Percentiles rank a stretch among this genome's conserved stretches.
phyloP scores from a whole-genome alignment of 1,139 yeast genomes.

The Entelexis paramagnoliae region DNA sequence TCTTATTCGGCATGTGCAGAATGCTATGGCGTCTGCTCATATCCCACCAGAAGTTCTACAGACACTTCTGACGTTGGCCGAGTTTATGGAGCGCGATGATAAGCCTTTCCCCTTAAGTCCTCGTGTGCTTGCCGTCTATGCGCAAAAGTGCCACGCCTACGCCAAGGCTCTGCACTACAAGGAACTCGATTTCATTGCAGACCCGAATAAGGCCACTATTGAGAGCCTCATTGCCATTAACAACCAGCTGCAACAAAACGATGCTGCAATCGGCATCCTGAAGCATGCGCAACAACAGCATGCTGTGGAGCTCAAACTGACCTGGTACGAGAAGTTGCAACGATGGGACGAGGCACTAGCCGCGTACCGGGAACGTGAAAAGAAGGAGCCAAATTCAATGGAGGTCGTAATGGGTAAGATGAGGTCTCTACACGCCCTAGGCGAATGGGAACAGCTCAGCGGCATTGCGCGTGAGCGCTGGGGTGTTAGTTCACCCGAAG shows the following conservation, averaged over 20 bases:
- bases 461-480: slow-evolving; percentile 81
- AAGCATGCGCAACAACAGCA: slow-evolving; percentile 94
- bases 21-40: slow-evolving; percentile 80
- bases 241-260: slow-evolving; percentile 89
- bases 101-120: slow-evolving; percentile 86
- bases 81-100: slow-evolving; percentile 96
- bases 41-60: slow-evolving; percentile 96
- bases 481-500: slow-evolving; percentile 62
- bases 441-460: slow-evolving; percentile 93
- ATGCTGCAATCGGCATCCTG: slow-evolving; percentile 94
- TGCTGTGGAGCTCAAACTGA: slow-evolving; percentile 82
- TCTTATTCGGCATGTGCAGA: slow-evolving; percentile 70
- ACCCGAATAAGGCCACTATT: slow-evolving; percentile 83
- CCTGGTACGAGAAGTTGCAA: slow-evolving; percentile 94
- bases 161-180: slow-evolving; percentile 95
- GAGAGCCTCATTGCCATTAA: slow-evolving; percentile 87
- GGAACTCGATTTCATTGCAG: slow-evolving; percentile 88
- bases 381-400: slow-evolving; percentile 39
- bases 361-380: slow-evolving; percentile 61
- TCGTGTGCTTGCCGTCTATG: slow-evolving; percentile 80
- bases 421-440: slow-evolving; percentile 94
- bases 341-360: slow-evolving; percentile 96
- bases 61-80: slow-evolving; percentile 77
- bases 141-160: slow-evolving; percentile 92
- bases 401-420: slow-evolving; percentile 95